Evolutionary conservation across 371 early-diverging fungal species (phyloP).

Genomic region (Mortierella sp.): DNA sequence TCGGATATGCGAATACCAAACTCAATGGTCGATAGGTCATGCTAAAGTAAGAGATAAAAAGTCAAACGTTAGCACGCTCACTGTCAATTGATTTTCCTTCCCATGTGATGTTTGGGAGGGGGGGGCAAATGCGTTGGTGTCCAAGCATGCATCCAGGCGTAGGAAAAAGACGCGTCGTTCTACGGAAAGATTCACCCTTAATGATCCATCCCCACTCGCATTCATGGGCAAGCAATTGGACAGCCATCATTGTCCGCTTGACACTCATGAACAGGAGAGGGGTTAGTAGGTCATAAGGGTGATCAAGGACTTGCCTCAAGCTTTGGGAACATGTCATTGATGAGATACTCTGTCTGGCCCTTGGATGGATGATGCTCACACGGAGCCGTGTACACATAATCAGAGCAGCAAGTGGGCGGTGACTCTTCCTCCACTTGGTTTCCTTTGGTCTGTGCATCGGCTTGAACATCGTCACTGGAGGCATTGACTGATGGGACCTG

Average conservation of each 20-base stretch:
- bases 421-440: background rate
- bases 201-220: too few relatives aligned
- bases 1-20: constrained; percentile 66
- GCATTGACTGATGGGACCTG: constrained; percentile 11
- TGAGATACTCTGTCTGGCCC: constrained; percentile 51
- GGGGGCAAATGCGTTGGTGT: too few relatives aligned
- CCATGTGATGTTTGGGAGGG: too few relatives aligned
- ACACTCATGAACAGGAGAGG: too few relatives aligned
- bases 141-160: too few relatives aligned
- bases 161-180: too few relatives aligned
- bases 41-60: too few relatives aligned
- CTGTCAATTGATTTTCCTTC: background rate
- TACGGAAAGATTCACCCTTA: too few relatives aligned
- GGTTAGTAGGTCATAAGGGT: too few relatives aligned
- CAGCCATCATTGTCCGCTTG: too few relatives aligned
- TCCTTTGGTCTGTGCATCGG: constrained; percentile 1
- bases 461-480: background rate
- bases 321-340: constrained; percentile 55
- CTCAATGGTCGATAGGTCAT: constrained; percentile 58
- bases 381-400: constrained; percentile 54
- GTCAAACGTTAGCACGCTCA: too few relatives aligned
- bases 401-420: constrained; percentile 14
- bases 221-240: too few relatives aligned
- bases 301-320: constrained; percentile 44
- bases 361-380: constrained; percentile 55